Base-by-base conservation (phyloP, 2,329 filamentous ascomycete species). In the Trematosphaeria pertusa region DNA sequence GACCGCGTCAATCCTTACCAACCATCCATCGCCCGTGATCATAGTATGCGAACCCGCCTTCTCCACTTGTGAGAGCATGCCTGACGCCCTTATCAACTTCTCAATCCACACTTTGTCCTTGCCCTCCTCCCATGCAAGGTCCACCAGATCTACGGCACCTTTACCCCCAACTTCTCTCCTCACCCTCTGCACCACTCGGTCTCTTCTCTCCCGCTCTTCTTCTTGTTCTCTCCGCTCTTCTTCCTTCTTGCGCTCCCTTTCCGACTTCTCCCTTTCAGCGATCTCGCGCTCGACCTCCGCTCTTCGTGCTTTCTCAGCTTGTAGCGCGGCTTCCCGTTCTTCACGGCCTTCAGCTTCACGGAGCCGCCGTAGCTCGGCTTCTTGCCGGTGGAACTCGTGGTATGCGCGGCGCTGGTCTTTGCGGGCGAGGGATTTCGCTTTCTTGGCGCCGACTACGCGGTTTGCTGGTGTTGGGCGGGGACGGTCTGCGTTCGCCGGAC, bases 341-440 rank as follows among this genome's bases (percentile, higher is more conserved):
- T 73, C 73, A 0, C 70, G 70, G 4, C 71, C 73, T 34, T 72
- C 73, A 0, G 71, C 74, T 7, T 78, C 76, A 9, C 62, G 62
- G 1, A 72, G 64, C 0, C 76, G 68, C 15, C 77, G 73, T 15
- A 73, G 67, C 33, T 79, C 77, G 4, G 75, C 76, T 63, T 79
- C 75, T 11, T 74, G 71, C 2, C 76, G 68, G 50, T 74, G 66
- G 54, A 80, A 80, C 53, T 81, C 78, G 57, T 80, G 71, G 58
- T 80, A 80, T 12, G 70, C 70, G 12, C 72, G 58, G 1, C 69
- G 65, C 48, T 74, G 69, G 47, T 80, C 75, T 43, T 69, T 69
- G 14, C 75, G 71, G 0, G 75, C 75, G 6, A 80, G 66, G 2
- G 74, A 75, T 43, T 76, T 77, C 2, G 76, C 76, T 55, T 80